Evolutionary conservation across 106 monocot genomes (phyloP), one percentile per base, ranked within the genome.

Genomic region (Vanilla planifolia): DNA sequence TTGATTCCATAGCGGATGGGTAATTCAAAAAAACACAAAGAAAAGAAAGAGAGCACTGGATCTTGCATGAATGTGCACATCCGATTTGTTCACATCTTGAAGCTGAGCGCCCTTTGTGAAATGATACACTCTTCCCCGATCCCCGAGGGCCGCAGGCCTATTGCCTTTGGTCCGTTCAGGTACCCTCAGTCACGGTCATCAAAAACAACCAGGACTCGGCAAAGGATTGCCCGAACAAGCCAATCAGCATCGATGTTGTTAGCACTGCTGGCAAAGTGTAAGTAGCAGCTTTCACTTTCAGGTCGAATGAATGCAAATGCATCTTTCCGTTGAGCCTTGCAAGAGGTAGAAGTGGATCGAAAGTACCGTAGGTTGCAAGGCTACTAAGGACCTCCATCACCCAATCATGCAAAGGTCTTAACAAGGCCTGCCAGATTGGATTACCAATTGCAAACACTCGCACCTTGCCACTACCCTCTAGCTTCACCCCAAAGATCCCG

Each of bases 281-380:
- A 43, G 42, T 43, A 43, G 42, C 42, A 43, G 42, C 42, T 43
- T 43, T 10, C n/a, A n/a, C n/a, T 43, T 43, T 10, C 11, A 43
- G 42, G 42, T 43, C 4, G 42, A 43, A 43, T 43, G 42, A 43
- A 43, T 43, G 42, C 42, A 43, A 43, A 43, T 43, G 42, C 42
- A 43, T 43, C 42, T 43, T 43, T 43, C 42, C 42, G 42, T 43
- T 43, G 42, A 43, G 42, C 42, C n/a, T n/a, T n/a, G n/a, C n/a
- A n/a, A n/a, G n/a, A 43, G 42, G 42, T 43, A 43, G 42, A 43
- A 43, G 42, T 43, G 11, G 42, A 43, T 43, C 42, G 42, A 43
- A 43, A 43, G 42, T 43, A 10, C 42, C 42, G 42, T 43, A 10
- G 42, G 42, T 43, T 10, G 42, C 42, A 43, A 43, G 42, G 42